Percentiles rank a stretch among this genome's conserved stretches.
Evolutionary conservation across 352 stramenopile genomes (phyloP).

Genomic region (Pythium biforme): DNA sequence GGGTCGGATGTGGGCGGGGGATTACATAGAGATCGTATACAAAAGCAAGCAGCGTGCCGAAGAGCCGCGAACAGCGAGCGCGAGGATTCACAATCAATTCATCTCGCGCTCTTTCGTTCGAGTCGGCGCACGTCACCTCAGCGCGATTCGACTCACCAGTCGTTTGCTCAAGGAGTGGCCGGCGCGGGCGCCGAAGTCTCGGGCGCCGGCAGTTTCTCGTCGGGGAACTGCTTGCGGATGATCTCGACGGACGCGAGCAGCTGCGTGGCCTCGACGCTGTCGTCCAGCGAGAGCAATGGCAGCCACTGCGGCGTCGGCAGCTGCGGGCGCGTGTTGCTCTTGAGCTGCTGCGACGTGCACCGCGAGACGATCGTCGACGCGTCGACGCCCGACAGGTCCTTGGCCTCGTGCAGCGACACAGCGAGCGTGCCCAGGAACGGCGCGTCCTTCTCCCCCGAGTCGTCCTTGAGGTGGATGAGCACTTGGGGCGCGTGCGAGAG

Average conservation of each 20-base stretch:
- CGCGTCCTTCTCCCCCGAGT: slow-evolving; percentile 13
- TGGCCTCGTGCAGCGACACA: slow-evolving; percentile 23
- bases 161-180: slow-evolving; percentile 2
- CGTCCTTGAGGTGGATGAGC: slow-evolving; percentile 57
- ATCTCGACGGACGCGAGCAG: slow-evolving; percentile 60
- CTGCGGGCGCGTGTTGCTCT: slow-evolving; percentile 42
- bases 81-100: too few species aligned
- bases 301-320: slow-evolving; percentile 51
- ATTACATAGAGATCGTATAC: not conserved
- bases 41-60: too few species aligned
- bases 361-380: slow-evolving; percentile 30
- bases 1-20: too few species aligned
- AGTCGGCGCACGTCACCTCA: too few species aligned
- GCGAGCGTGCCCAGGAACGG: slow-evolving; percentile 44
- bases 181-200: slow-evolving; percentile 17
- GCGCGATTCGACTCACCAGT: too few species aligned
- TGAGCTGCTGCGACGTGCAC: slow-evolving; percentile 52
- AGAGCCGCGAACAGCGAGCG: too few species aligned
- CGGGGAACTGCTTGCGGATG: slow-evolving; percentile 55
- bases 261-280: slow-evolving; percentile 33
- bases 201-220: slow-evolving; percentile 49
- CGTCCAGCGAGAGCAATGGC: slow-evolving; percentile 48
- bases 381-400: slow-evolving; percentile 9
- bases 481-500: slow-evolving; percentile 54
- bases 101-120: too few species aligned